Base-by-base conservation (phyloP, 2,329 filamentous ascomycete species). In the Fusarium nodosum region DNA sequence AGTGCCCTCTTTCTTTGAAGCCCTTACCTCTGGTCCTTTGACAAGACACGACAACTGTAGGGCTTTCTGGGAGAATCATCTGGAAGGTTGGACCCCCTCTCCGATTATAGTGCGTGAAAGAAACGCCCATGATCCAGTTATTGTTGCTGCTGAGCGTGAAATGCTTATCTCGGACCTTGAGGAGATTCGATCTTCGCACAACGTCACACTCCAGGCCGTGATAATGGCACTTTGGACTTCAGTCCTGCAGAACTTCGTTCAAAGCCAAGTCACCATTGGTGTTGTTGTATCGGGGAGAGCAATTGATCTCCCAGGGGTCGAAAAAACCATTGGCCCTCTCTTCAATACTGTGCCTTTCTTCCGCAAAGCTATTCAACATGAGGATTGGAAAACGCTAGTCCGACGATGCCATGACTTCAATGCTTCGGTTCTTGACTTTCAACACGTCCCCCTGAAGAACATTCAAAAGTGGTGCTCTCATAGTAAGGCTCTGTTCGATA, bases 321-420 rank as follows among this genome's bases (percentile, higher is more conserved):
- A 94, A 47, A 76, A 83, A 24, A 87, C 92, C 1, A 86, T 96
- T 42, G 95, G 94, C 0, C 94, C 95, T 0, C 81, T 97, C 22
- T 97, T 97, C 84, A 97, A 97, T 76, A 97, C 94, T 0, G 82
- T 97, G 2, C 93, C 94, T 0, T 93, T 91, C 75, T 84, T 87
- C 56, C 79, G 89, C 34, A 75, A 80, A 8, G 69, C 86, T 16
- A 64, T 79, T 9, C 67, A 77, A 1, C 74, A 78, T 1, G 81
- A 85, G 7, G 88, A 84, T 0, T 93, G 91, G 88, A 76, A 80
- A 1, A 83, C 86, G 0, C 77, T 93, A 2, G 82, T 93, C 24
- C 82, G 80, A 18, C 80, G 82, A 52, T 93, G 91, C 64, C 93
- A 97, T 72, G 80, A 87, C 0, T 93, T 91, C 75, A 93, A 93